Evolutionary conservation across 73 alveolate genomes (phyloP), one percentile per base, ranked within the genome.

Genomic region (Paraurostyla sp.): DNA sequence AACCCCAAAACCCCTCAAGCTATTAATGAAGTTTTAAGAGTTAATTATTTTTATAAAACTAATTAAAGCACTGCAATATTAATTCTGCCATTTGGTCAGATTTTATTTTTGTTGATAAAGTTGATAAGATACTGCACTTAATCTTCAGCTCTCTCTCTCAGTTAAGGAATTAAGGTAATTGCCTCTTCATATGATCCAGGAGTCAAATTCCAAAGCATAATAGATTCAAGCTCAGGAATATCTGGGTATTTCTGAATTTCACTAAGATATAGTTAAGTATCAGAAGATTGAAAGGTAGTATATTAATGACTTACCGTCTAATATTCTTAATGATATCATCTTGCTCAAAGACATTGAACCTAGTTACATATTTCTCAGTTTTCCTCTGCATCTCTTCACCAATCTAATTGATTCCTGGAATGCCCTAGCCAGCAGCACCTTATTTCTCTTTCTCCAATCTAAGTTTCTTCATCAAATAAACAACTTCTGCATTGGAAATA

Each of bases 361-460:
- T 69, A 40, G 29, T 43, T 33, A 69, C 62, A 69, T 69, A 69
- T 6, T 2, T 13, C 11, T 69, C 84, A 41, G 84, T 69, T 46
- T 69, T 69, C 22, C 65, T 33, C 58, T 69, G 62, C 62, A 69
- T 69, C 65, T 69, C 84, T 32, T 69, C 84, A 35, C 84, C 84
- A 20, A 41, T 69, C 40, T 69, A 25, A 25, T 69, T 69, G 30
- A 69, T 62, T 11, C 65, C 65, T 27, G 4, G 83, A 20, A 30
- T n/a, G 25, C 9, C 32, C n/a, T n/a, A n/a, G 4, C 50, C 50
- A 4, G 23, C 49, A 9, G 50, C 7, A 9, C 35, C 78, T 3
- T 27, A 6, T 59, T 60, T 60, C 50, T 60, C 78, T 23, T 33
- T 60, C 13, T 60, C 78, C 25, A 13, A 25, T 30, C 78, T 25